Evolutionary conservation across 177 flowering plant genomes (phyloP), one percentile per base, ranked within the genome.

Genomic region (Vitis hybrid): DNA sequence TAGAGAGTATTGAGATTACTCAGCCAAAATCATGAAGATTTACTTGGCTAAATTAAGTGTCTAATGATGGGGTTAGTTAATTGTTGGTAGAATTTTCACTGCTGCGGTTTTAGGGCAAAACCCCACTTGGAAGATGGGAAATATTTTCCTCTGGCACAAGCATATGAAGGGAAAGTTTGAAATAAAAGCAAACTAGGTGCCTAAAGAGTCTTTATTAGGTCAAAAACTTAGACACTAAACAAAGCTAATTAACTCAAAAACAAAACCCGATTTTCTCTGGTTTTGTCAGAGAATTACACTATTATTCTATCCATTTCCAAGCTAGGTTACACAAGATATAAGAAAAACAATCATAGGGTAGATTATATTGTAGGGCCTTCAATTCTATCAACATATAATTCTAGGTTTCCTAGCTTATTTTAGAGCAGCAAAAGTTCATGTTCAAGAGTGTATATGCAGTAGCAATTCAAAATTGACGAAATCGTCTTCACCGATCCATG

Each of bases 401-500:
- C 79, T 82, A 76, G 84, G 84, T 80, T 76, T 83, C 69, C 78
- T 58, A 69, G 55, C 63, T 75, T 75, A 74, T 76, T 73, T 4
- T 75, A 62, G 67, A 7, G 68, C 62, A 67, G 72, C 74, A 58
- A 74, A 73, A 70, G 69, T 69, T 75, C 73, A 77, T 69, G 64
- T 65, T 65, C 51, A 51, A 52, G 68, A 48, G 39, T 69, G 67
- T 18, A 19, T 64, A 59, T 56, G 32, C 45, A 77, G 67, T 64
- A 65, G 66, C 66, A 76, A 70, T 49, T 74, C 74, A 68, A 77
- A 70, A 77, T 30, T 68, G 72, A 60, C 61, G 67, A 50, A 60
- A 15, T 50, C 45, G 10, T 72, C 81, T 65, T 62, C 74, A 71
- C 75, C 63, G 63, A 50, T 60, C 6, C 45, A 39, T 39, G 17